Base-by-base conservation (phyloP, 306 rosid genomes). In the Canavalia gladiata region DNA sequence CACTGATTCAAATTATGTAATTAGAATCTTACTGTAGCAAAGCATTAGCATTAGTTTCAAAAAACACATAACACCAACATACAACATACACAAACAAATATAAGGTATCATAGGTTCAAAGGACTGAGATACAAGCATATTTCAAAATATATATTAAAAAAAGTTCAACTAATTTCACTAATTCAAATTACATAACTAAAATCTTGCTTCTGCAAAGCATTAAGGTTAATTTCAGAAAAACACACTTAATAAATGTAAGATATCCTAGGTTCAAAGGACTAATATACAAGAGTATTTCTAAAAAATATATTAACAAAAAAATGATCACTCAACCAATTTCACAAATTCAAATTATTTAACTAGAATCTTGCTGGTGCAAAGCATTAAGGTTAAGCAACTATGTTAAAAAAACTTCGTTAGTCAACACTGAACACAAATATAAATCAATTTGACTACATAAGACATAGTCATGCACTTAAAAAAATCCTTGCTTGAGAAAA, bases 331-430 rank as follows among this genome's bases (percentile, higher is more conserved):
- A 33, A 60, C 46, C 45, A 62, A 62, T 62, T 33, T 62, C 45
- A 55, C 50, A 37, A 6, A n/a, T 65, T 65, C 71, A 75, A 31
- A 45, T 67, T 57, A 56, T 29, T n/a, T 47, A 8, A 54, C 29
- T 29, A 70, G n/a, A 80, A 35, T 71, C 28, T 34, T 35, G 64
- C 55, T 29, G 4, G 55, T 59, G 52, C 56, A 80, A 60, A 72
- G 43, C 35, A 71, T 39, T 45, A 12, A 50, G 29, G 39, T 50
- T 72, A 63, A 51, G 47, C 55, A 35, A 49, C 65, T 28, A 29
- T 49, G 45, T 31, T 80, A 55, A 18, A 18, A 18, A 18, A 18
- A 18, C 25, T 18, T 18, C 25, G 35, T 29, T 9, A 25, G 30
- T 33, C 67, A 64, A 12, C 43, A 42, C 2, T 28, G 2, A 30